These are phyloP conservation scores for Yamadazyma pseudoaaseri DNA, from an alignment of 1,139 yeast species.

Conservation along the genomic window DNA sequence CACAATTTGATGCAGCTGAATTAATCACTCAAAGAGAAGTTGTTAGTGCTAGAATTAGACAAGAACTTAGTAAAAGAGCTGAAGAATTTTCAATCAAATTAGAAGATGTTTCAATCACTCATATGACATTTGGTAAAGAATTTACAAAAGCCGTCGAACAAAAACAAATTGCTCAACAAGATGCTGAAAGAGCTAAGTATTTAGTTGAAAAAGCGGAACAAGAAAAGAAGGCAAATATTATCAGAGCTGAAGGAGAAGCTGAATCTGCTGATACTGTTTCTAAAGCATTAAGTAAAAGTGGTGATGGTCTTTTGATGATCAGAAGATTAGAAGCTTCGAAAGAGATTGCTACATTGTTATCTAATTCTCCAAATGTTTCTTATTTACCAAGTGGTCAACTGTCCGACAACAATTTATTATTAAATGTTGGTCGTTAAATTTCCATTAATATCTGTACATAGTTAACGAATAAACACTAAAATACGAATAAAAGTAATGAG, in stretches of 20 bases:
- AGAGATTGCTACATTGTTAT: slow-evolving; percentile 88
- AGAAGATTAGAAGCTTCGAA: slow-evolving; percentile 96
- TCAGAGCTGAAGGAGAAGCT: slow-evolving; percentile 99
- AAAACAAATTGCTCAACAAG: slow-evolving; percentile 99
- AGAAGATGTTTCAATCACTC: slow-evolving; percentile 98
- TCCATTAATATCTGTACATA: background rate
- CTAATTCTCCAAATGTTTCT: slow-evolving; percentile 83
- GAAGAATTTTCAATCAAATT: slow-evolving; percentile 84
- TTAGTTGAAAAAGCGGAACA: slow-evolving; percentile 97
- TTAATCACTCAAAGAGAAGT: slow-evolving; percentile 96
- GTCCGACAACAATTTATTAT: slow-evolving; percentile 36
- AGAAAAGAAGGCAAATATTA: slow-evolving; percentile 91
- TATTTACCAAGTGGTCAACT: slow-evolving; percentile 67
- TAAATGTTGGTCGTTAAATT: slow-evolving; percentile 31
- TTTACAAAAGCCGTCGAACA: slow-evolving; percentile 98
- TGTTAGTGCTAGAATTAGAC: slow-evolving; percentile 86
- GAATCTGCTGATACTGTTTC: slow-evolving; percentile 97
- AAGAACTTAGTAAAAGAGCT: slow-evolving; percentile 83
- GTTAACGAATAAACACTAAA: background rate
- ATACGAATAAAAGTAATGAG: no score
- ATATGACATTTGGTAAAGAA: slow-evolving; percentile 95
- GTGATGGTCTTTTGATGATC: slow-evolving; percentile 92
- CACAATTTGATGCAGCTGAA: slow-evolving; percentile 98
- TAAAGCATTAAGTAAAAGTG: slow-evolving; percentile 89
- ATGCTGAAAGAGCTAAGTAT: slow-evolving; percentile 95